A percentile compares a stretch with the other conserved stretches of the same genome.
phyloP scores from a whole-genome alignment of 2,329 filamentous ascomycete species.

The Passalora sequoiae region DNA sequence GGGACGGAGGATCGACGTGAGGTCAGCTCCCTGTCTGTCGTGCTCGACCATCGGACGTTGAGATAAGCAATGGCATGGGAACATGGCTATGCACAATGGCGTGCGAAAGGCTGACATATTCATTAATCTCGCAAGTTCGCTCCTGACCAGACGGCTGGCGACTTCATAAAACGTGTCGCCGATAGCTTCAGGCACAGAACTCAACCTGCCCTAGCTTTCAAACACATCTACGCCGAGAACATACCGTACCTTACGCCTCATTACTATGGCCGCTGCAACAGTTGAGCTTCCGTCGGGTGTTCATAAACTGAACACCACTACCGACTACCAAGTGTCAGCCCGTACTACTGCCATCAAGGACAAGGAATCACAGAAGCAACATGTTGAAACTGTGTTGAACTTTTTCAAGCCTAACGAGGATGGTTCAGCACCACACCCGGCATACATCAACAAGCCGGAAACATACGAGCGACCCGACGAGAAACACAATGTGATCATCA shows the following conservation, averaged over 20 bases:
- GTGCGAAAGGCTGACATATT: slow-evolving; percentile 19
- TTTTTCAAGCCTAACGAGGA: slow-evolving; percentile 26
- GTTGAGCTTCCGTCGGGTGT: slow-evolving; percentile 12
- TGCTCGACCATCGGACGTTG: no score
- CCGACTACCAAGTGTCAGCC: slow-evolving; percentile 7
- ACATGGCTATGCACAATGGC: slow-evolving; percentile 16
- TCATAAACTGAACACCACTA: slow-evolving; percentile 6
- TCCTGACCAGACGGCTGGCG: no score
- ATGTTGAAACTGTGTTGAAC: slow-evolving; percentile 21
- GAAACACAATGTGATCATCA: slow-evolving; percentile 32
- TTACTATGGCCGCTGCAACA: slow-evolving; percentile 21
- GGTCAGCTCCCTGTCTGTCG: no score
- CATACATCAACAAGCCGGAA: slow-evolving; percentile 22
- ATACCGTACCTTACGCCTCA: no score
- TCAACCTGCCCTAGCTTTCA: no score
- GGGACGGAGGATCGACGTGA: no score
- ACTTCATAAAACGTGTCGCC: no score
- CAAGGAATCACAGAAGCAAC: slow-evolving; percentile 17
- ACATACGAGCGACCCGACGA: slow-evolving; percentile 33
- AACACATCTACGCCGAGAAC: no score
- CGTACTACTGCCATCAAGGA: slow-evolving; percentile 6
- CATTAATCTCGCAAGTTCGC: neutral
- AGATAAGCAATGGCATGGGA: slow-evolving; percentile 6
- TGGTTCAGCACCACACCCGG: slow-evolving; percentile 21
- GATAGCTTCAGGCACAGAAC: no score